These are phyloP conservation scores for Symbiotaphrina buchneri DNA, from an alignment of 495 filamentous ascomycete genomes.

Conservation along the genomic window DNA sequence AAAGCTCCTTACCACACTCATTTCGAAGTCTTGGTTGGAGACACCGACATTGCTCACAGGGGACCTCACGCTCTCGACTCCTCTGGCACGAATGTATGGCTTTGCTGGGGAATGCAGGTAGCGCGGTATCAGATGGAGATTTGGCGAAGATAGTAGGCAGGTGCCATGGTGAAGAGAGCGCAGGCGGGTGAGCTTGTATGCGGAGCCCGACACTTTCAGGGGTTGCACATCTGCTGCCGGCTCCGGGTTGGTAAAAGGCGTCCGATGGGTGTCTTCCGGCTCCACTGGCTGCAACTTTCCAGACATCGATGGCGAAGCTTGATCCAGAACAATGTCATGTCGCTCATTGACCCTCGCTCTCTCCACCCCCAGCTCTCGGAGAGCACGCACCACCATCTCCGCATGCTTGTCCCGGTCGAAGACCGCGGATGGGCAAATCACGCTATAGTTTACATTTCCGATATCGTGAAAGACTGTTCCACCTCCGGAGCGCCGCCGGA, in stretches of 20 bases:
- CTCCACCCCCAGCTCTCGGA: slow-evolving; percentile 29
- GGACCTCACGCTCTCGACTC: slow-evolving; percentile 84
- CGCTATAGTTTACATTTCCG: slow-evolving; percentile 84
- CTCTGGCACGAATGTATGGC: slow-evolving; percentile 52
- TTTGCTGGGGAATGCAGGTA: slow-evolving; percentile 54
- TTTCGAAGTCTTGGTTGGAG: slow-evolving; percentile 20
- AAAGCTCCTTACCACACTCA: slow-evolving; percentile 28
- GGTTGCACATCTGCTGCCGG: slow-evolving; percentile 11
- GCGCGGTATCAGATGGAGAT: slow-evolving; percentile 37
- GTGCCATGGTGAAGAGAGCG: slow-evolving; percentile 83
- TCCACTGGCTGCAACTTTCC: slow-evolving; percentile 4
- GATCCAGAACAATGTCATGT: slow-evolving; percentile 76
- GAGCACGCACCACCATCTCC: slow-evolving; percentile 66
- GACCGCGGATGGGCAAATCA: slow-evolving; percentile 49
- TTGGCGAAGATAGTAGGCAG: slow-evolving; percentile 49
- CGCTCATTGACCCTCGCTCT: slow-evolving; percentile 56
- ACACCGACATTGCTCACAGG: slow-evolving; percentile 54
- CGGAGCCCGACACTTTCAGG: slow-evolving; percentile 76
- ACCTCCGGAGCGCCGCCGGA: slow-evolving; percentile 68
- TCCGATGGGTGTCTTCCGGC: slow-evolving; percentile 11
- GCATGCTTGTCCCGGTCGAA: slow-evolving; percentile 80
- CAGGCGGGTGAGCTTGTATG: slow-evolving; percentile 67
- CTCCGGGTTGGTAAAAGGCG: slow-evolving; percentile 9
- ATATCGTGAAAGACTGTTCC: slow-evolving; percentile 85
- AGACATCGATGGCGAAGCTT: slow-evolving; percentile 6